A percentile compares a stretch with the other conserved stretches of the same genome.
Conservation (phyloP, 495 filamentous ascomycete species). For the Penicillium nucicola region DNA sequence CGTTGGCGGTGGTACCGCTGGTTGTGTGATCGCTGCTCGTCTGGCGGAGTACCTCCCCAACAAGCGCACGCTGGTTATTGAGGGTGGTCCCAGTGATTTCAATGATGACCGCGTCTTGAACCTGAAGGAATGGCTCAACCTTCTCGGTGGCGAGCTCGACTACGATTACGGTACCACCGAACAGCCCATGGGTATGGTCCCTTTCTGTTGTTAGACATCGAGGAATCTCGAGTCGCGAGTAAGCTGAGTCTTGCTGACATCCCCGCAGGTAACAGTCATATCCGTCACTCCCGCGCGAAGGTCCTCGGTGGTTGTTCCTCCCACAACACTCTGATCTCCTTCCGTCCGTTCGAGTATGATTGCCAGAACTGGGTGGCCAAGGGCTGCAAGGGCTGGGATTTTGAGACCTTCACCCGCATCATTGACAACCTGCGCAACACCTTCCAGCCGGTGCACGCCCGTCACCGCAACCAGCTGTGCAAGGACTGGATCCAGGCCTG, state of each 20-base stretch:
- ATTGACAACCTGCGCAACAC: slow-evolving; percentile 75
- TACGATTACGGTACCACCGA: slow-evolving; percentile 85
- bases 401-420: slow-evolving; percentile 71
- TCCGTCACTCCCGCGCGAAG: slow-evolving; percentile 80
- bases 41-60: slow-evolving; percentile 65
- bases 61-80: slow-evolving; percentile 62
- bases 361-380: slow-evolving; percentile 67
- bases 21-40: slow-evolving; percentile 76
- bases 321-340: slow-evolving; percentile 84
- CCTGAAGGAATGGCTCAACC: slow-evolving; percentile 73
- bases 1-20: slow-evolving; percentile 83
- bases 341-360: slow-evolving; percentile 80
- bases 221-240: background rate
- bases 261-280: slow-evolving; percentile 68
- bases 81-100: slow-evolving; percentile 60
- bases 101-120: slow-evolving; percentile 69
- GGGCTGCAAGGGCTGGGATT: slow-evolving; percentile 75
- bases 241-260: slow-evolving; percentile 1
- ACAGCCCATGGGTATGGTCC: slow-evolving; percentile 65
- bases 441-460: slow-evolving; percentile 71
- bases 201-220: background rate
- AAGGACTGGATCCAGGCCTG: slow-evolving; percentile 78
- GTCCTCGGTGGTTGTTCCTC: slow-evolving; percentile 82
- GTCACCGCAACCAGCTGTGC: slow-evolving; percentile 79
- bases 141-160: slow-evolving; percentile 78